Evolutionary conservation across 257 asterid genomes (phyloP), one percentile per base, ranked within the genome.

Genomic region (Asclepias syriaca): DNA sequence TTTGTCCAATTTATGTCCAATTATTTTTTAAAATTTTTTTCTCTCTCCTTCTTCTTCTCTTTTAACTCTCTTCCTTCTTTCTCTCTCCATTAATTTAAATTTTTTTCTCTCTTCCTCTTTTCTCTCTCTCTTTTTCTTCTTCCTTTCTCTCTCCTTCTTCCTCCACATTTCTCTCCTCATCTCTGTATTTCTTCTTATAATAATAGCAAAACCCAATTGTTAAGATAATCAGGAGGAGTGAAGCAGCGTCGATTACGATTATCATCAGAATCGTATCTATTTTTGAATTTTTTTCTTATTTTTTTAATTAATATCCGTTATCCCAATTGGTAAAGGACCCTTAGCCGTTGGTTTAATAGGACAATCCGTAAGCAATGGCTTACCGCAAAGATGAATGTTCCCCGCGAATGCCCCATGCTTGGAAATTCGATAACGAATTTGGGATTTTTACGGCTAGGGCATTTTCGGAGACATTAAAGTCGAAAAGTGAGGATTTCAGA

Each of bases 381-480:
- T 75, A 32, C 85, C 85, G 75, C 83, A 81, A 32, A 81, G 81
- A 54, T 45, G 80, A 54, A 1, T 4, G 15, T 81, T 81, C 50
- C 85, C 83, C 50, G 78, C 55, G 50, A 81, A 81, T 1, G 83
- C 64, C 4, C 81, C n/a, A 70, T 13, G 58, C 73, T 8, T 82
- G 83, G 56, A 81, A 81, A 48, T 60, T 72, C 2, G 85, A 78
- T 14, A 81, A 39, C 83, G 75, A 73, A 27, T 21, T 16, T 45
- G 85, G 85, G 68, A 81, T 81, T 57, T 57, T 75, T 0, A 83
- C 85, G 0, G 49, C 12, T 24, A 81, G 72, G 34, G 70, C 66
- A 19, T 81, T 81, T 13, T 60, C 77, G n/a, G 85, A 75, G 60
- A 78, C 63, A 51, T 81, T 81, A 54, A 81, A 72, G 22, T 72